Evolutionary conservation across 495 filamentous ascomycete genomes (phyloP).

Genomic region (Margaritispora aquatica): DNA sequence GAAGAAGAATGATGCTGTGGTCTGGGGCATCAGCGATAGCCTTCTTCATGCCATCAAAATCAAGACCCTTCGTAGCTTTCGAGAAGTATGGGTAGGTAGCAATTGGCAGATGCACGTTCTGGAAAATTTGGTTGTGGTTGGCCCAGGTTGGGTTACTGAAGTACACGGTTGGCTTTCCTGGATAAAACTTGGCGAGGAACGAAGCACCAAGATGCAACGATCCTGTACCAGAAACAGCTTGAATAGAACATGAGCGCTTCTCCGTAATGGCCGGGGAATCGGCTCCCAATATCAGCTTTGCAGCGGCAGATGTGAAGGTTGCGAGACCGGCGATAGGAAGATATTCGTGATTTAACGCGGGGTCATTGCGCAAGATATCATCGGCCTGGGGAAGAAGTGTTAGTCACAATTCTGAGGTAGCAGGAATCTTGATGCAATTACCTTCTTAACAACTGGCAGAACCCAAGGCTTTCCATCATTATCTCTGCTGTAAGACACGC

Average conservation of each 20-base stretch:
- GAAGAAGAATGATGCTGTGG: constrained; percentile 82
- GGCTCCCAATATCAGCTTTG: constrained; percentile 79
- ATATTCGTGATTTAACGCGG: constrained; percentile 94
- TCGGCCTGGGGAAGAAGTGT: constrained; percentile 62
- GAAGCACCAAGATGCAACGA: constrained; percentile 83
- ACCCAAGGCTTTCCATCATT: constrained; percentile 98
- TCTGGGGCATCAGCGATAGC: constrained; percentile 62
- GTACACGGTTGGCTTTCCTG: constrained; percentile 66
- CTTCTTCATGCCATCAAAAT: constrained; percentile 79
- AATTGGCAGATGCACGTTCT: constrained; percentile 75
- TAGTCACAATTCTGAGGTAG: background rate
- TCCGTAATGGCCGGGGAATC: constrained; percentile 77
- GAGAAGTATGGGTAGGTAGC: constrained; percentile 92
- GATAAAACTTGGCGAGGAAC: constrained; percentile 77
- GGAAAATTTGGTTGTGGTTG: constrained; percentile 98
- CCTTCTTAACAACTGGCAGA: constrained; percentile 92
- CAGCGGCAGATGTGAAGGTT: constrained; percentile 78
- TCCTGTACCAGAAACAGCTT: constrained; percentile 90
- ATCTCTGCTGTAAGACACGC: constrained; percentile 66
- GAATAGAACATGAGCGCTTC: constrained; percentile 66
- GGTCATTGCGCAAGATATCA: constrained; percentile 77
- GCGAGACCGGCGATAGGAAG: constrained; percentile 89
- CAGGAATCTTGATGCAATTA: constrained; percentile 31
- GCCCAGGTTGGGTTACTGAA: constrained; percentile 94
- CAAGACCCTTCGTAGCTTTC: constrained; percentile 77